Evolutionary conservation across 1,139 yeast species (phyloP), one percentile per base, ranked within the genome.

Genomic region (Kodamaea sp.): DNA sequence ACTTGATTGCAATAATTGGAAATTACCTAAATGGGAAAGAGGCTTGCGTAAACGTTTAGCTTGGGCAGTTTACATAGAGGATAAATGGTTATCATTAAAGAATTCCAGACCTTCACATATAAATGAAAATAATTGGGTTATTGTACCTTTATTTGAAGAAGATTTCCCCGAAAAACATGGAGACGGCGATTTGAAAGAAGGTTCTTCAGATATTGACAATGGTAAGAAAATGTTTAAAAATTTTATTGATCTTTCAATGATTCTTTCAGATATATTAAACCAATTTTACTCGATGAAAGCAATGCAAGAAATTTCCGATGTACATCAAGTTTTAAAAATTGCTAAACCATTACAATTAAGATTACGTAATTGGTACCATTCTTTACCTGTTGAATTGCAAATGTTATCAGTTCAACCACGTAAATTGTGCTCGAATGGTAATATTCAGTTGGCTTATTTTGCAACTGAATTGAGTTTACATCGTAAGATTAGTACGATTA

Each of bases 41-140:
- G 92, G 94, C 2, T 63, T 89, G 34, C 69, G 97, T 37, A 78
- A 87, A 51, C 69, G 96, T 40, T 63, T 89, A 37, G 95, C 96
- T 0, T 89, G 97, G 97, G 96, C 96, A 0, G 94, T 87, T 1
- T 88, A 79, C 70, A 69, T 84, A 41, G 95, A 87, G 59, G 96
- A 87, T 53, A 87, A 88, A 56, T 89, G 97, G 97, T 70, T 83
- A 4, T 69, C 95, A 1, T 63, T 88, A 32, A 77, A 79, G 43
- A 92, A 87, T 54, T 77, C 90, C 0, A 67, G 96, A 34, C 94
- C 95, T 1, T 81, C 95, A 0, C 96, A 87, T 61, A 73, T 78
- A 6, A 66, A 78, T 41, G 81, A 79, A 8, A 62, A 69, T 40
- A 84, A 84, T 55, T 85, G 94, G 92, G 63, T 80, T 27, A 88